Base-by-base conservation (phyloP, 495 filamentous ascomycete genomes). In the Articulospora tetracladia region DNA sequence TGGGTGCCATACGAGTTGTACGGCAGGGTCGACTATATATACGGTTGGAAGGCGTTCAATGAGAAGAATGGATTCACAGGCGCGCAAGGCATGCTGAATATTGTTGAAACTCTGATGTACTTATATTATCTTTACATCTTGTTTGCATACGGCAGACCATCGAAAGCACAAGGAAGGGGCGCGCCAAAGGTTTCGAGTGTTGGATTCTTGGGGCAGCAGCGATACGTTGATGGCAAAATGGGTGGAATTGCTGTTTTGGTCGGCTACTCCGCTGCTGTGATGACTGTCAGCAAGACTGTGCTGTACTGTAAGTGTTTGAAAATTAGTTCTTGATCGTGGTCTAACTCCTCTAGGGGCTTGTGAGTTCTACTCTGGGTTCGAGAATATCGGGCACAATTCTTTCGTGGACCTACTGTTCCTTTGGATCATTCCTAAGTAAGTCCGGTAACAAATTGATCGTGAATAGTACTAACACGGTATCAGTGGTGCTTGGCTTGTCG, bases 231-330 rank as follows among this genome's bases (percentile, higher is more conserved):
- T 30, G 89, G 90, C 0, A 72, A 77, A 15, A 72, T 63, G 49
- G 91, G 83, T 2, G 88, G 80, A 0, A 64, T 78, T 50, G 88
- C 90, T 1, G 78, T 87, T 34, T 60, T 96, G 56, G 64, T 89
- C 23, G 90, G 80, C 4, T 93, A 87, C 62, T 77, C 79, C 28
- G 80, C 86, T 1, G 84, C 84, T 6, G 77, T 92, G 2, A 89
- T 94, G 88, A 97, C 93, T 1, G 66, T 94, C 1, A 87, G 85
- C 73, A 97, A 97, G 83, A 97, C 93, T 17, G 66, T 89, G 56
- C 73, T 98, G 17, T 98, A 97, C 67, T 88, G 92, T 92, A 67
- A 78, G 86, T 79, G 56, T 62, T 47, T 34, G 3, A 13, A 19
- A 26, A 6, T 25, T 22, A 51, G 6, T 20, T 32, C 24, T 44